Evolutionary conservation across 2,329 filamentous ascomycete species (phyloP).

Genomic region (Nigrospora osmanthi): DNA sequence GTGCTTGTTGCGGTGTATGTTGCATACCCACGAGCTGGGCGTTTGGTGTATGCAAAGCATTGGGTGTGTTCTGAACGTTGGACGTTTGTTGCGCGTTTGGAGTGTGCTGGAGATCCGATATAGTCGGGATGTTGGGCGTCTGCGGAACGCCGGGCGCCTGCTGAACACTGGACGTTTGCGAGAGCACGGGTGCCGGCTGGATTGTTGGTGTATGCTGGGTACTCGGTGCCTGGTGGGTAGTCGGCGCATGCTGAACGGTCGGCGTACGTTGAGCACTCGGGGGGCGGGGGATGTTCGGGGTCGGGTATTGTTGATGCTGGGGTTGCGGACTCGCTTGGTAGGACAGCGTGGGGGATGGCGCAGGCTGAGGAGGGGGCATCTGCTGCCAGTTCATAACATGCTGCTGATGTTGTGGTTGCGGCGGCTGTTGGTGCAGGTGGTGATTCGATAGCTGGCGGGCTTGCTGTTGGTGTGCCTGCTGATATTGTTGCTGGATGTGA

Average conservation of each 20-base stretch:
- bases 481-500: constrained; percentile 6
- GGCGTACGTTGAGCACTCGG: no score
- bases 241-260: constrained; percentile 3
- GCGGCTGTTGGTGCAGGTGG: constrained; percentile 1
- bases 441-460: constrained; percentile 2
- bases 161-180: no score
- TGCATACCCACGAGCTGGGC: no score
- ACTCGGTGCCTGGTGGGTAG: no score
- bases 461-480: constrained; percentile 7
- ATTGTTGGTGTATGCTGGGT: no score
- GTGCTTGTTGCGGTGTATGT: neutral
- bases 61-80: no score
- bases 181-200: no score
- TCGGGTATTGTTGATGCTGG: constrained; percentile 10
- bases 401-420: constrained; percentile 2
- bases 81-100: no score
- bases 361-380: constrained; percentile 16
- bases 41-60: no score
- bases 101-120: no score
- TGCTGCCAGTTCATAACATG: constrained; percentile 18
- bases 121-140: no score
- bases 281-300: neutral
- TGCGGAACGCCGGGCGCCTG: no score
- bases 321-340: constrained; percentile 38
- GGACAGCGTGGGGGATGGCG: constrained; percentile 8